Evolutionary conservation across 2,329 filamentous ascomycete species (phyloP).

Genomic region (Aspergillus ochraceoroseus): DNA sequence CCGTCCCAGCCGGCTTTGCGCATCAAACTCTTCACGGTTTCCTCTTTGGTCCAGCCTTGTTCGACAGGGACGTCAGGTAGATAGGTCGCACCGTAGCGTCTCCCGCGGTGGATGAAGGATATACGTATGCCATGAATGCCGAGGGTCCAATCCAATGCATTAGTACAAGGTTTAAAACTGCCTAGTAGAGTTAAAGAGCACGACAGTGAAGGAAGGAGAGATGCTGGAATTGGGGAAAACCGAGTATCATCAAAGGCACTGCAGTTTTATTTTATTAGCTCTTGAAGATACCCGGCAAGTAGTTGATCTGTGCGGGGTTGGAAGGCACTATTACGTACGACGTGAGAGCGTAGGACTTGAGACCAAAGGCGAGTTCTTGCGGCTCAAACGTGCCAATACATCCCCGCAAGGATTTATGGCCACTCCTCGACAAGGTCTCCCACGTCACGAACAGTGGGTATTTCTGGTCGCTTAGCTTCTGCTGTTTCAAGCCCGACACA

Average conservation of each 20-base stretch:
- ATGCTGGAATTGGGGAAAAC: slow-evolving; percentile 53
- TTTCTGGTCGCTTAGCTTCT: slow-evolving; percentile 40
- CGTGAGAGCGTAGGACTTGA: slow-evolving; percentile 76
- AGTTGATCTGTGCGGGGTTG: background rate
- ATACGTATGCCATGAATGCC: slow-evolving; percentile 85
- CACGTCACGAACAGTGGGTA: slow-evolving; percentile 90
- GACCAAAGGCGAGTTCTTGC: slow-evolving; percentile 65
- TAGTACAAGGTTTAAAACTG: slow-evolving; percentile 70
- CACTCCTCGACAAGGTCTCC: slow-evolving; percentile 65
- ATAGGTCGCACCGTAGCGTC: slow-evolving; percentile 79
- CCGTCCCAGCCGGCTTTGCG: slow-evolving; percentile 90
- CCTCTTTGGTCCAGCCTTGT: slow-evolving; percentile 92
- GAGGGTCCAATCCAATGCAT: slow-evolving; percentile 77
- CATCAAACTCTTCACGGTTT: slow-evolving; percentile 84
- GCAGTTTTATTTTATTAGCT: slow-evolving; percentile 9
- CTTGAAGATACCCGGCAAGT: background rate
- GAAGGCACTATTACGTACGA: slow-evolving; percentile 56
- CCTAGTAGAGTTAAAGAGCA: slow-evolving; percentile 75
- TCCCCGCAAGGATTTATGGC: slow-evolving; percentile 69
- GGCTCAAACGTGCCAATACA: slow-evolving; percentile 94
- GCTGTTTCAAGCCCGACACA: slow-evolving; percentile 19
- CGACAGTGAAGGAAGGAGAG: slow-evolving; percentile 46
- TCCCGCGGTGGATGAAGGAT: slow-evolving; percentile 68
- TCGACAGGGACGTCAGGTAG: slow-evolving; percentile 86
- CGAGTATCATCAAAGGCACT: slow-evolving; percentile 61